A percentile compares a stretch with the other conserved stretches of the same genome.
These are phyloP conservation scores for Casaregolazyma suthepensis DNA, from an alignment of 1,139 yeast genomes.

Conservation along the genomic window DNA sequence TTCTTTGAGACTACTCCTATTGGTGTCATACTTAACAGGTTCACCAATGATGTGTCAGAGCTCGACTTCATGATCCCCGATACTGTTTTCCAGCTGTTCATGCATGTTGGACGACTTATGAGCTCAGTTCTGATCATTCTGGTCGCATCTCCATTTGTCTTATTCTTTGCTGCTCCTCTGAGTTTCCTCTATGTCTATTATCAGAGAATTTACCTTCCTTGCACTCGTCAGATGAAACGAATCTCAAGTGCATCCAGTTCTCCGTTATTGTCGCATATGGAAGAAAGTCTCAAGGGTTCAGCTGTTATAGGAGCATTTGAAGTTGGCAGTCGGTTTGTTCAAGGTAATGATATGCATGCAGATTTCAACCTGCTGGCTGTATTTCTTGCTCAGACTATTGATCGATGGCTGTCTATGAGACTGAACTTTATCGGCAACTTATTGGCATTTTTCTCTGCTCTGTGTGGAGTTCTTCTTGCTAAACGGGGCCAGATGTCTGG, in stretches of 20 bases:
- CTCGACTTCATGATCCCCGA: constrained; percentile 55
- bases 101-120: constrained; percentile 27
- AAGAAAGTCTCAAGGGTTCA: constrained; percentile 69
- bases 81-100: constrained; percentile 21
- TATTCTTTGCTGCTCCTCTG: constrained; percentile 27
- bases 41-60: constrained; percentile 74
- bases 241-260: constrained; percentile 74
- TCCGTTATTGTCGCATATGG: constrained; percentile 70
- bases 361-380: constrained; percentile 58
- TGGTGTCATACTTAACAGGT: constrained; percentile 53
- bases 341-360: constrained; percentile 51
- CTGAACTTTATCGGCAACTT: constrained; percentile 63
- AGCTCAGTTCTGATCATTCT: constrained; percentile 25
- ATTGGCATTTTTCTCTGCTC: constrained; percentile 54
- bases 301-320: constrained; percentile 57
- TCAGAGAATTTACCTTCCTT: constrained; percentile 69
- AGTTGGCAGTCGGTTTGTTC: constrained; percentile 48
- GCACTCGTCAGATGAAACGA: constrained; percentile 60
- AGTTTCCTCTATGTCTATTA: constrained; percentile 36
- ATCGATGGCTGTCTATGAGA: constrained; percentile 70
- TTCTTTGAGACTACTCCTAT: constrained; percentile 50
- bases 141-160: constrained; percentile 22
- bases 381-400: constrained; percentile 37
- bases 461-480: constrained; percentile 43
- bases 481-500: constrained; percentile 49